These are phyloP conservation scores for Taxillus chinensis DNA, from an alignment of 164 flowering plant genomes.

Conservation along the genomic window DNA sequence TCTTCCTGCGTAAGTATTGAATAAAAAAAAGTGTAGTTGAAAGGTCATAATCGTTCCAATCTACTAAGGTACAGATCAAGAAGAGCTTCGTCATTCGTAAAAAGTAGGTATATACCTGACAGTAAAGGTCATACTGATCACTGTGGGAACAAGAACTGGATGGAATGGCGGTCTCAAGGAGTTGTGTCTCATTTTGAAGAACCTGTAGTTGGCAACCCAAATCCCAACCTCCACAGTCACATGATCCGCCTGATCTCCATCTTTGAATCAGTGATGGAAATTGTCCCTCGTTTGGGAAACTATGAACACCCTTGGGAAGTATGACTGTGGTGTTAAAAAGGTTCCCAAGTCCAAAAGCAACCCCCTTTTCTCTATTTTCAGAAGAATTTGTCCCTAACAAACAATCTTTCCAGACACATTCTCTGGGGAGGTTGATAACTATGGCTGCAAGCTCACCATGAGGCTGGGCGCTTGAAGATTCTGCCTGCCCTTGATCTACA, in stretches of 20 bases:
- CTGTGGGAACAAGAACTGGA: background rate
- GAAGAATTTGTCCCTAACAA: too few species aligned
- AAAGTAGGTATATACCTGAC: conserved; percentile 15
- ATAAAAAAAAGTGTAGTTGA: background rate
- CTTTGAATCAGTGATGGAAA: conserved; percentile 35
- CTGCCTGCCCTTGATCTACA: conserved; percentile 15
- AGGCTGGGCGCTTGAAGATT: conserved; percentile 16
- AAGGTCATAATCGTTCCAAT: too few species aligned
- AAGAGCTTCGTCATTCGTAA: background rate
- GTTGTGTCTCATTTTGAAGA: conserved; percentile 15
- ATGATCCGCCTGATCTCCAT: conserved; percentile 39
- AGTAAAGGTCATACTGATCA: conserved; percentile 17
- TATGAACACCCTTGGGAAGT: conserved; percentile 38
- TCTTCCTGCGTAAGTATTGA: conserved; percentile 18
- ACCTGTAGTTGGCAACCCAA: conserved; percentile 32
- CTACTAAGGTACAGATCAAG: too few species aligned
- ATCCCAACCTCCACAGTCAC: conserved; percentile 56
- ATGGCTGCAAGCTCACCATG: conserved; percentile 38
- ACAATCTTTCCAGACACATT: too few species aligned
- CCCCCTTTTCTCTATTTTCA: background rate
- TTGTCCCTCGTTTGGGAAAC: conserved; percentile 31
- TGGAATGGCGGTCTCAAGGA: background rate
- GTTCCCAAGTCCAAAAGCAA: conserved; percentile 6
- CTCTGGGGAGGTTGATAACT: conserved; percentile 19
- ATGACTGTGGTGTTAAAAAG: conserved; percentile 19